phyloP scores from a whole-genome alignment of 2,329 filamentous ascomycete species.

The Scedosporium apiospermum region DNA sequence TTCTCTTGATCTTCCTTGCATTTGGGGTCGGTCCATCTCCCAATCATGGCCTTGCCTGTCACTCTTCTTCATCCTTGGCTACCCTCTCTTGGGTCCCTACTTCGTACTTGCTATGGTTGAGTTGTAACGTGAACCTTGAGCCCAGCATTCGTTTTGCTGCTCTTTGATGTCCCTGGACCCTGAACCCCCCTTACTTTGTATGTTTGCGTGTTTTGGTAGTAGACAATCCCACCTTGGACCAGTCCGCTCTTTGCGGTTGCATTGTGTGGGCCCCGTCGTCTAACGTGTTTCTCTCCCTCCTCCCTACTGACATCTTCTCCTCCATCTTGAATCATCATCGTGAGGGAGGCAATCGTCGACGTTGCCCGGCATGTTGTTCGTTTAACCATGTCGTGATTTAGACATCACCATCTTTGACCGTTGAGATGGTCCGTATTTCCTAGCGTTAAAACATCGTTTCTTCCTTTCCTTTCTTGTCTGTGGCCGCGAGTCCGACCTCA shows the following conservation, averaged over 20 bases:
- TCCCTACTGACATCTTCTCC: not conserved
- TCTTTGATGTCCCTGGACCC: not conserved
- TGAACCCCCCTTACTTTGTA: not conserved
- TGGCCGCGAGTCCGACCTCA: not conserved
- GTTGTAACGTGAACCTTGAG: not conserved
- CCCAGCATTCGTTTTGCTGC: not conserved
- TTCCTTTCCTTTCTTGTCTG: not conserved
- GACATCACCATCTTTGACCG: not conserved
- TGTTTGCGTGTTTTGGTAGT: not conserved
- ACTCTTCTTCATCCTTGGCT: not conserved
- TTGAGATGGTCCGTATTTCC: not conserved
- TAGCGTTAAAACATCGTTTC: not conserved
- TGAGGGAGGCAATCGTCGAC: not conserved
- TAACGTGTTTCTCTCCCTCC: not conserved
- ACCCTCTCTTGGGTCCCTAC: not conserved
- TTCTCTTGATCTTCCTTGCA: not conserved
- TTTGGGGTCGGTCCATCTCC: not conserved
- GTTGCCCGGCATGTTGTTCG: not conserved
- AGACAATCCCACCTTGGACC: not conserved
- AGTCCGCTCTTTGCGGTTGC: not conserved
- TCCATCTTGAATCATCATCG: conserved; percentile 3
- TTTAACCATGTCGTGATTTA: conserved; percentile 1
- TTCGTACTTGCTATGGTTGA: too few relatives aligned
- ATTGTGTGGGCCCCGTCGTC: not conserved
- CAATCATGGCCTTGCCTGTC: not conserved